Evolutionary conservation across 2,329 filamentous ascomycete species (phyloP).

Genomic region (Aspergillus novoparasiticus): DNA sequence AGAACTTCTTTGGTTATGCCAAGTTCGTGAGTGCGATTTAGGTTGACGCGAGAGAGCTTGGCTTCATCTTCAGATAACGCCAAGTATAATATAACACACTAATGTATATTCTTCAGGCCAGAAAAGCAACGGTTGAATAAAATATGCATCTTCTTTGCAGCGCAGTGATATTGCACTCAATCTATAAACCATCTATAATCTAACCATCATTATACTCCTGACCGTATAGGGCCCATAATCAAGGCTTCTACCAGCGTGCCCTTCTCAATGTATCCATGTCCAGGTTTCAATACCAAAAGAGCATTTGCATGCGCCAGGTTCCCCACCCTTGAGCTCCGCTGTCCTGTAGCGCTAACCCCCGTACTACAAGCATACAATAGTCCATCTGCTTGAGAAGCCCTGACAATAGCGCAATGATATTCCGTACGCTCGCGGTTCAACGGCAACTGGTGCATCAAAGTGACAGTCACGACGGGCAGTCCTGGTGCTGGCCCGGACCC

Average conservation of each 20-base stretch:
- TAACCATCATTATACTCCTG: background rate
- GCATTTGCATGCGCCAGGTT: constrained; percentile 89
- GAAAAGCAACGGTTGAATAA: background rate
- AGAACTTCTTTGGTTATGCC: background rate
- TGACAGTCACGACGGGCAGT: constrained; percentile 71
- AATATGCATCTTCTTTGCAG: background rate
- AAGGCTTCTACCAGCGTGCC: constrained; percentile 75
- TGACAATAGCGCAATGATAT: constrained; percentile 81
- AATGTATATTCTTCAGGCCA: background rate
- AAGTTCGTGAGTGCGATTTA: background rate
- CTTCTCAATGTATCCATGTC: constrained; percentile 60
- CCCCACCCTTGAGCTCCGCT: constrained; percentile 85
- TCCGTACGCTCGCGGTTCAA: constrained; percentile 78
- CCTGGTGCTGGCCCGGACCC: constrained; percentile 61
- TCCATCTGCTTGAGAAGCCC: constrained; percentile 64
- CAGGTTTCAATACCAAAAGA: constrained; percentile 63
- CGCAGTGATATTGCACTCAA: background rate
- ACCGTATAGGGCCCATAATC: constrained; percentile 67
- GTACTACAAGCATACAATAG: constrained; percentile 75
- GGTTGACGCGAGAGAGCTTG: background rate
- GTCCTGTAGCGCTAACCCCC: constrained; percentile 61
- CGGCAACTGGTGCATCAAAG: constrained; percentile 70
- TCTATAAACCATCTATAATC: background rate
- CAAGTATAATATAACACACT: background rate
- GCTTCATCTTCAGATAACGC: background rate